phyloP scores from a whole-genome alignment of 306 rosid species.

The Aeschynomene evenia region DNA sequence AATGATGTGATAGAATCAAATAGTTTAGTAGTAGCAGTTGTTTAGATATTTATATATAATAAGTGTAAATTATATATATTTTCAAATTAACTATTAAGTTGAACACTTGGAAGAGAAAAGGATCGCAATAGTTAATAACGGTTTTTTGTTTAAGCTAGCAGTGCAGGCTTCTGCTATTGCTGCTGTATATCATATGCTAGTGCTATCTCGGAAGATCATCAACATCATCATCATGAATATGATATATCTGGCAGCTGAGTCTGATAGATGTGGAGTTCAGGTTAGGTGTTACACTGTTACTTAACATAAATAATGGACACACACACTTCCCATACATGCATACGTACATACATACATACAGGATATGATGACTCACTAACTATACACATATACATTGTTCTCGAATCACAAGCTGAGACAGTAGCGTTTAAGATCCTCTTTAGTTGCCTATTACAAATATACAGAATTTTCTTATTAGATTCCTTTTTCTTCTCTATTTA shows the following conservation, averaged over 20 bases:
- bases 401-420: constrained; percentile 16
- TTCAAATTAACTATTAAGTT: too few relatives aligned
- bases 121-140: not conserved
- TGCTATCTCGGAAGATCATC: not conserved
- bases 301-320: not conserved
- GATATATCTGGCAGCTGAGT: not conserved
- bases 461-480: too few relatives aligned
- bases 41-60: too few relatives aligned
- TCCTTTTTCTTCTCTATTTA: not conserved
- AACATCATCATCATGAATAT: too few relatives aligned
- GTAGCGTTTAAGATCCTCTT: constrained; percentile 17
- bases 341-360: too few relatives aligned
- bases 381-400: constrained; percentile 4
- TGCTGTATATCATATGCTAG: not conserved
- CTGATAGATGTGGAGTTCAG: not conserved
- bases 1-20: too few relatives aligned
- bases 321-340: not conserved
- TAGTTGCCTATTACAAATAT: not conserved
- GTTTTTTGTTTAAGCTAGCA: not conserved
- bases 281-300: not conserved
- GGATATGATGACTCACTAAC: constrained; percentile 5
- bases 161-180: not conserved
- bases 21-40: too few relatives aligned
- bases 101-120: not conserved
- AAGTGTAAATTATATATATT: too few relatives aligned